Evolutionary conservation across 73 alveolate species (phyloP).

Genomic region (Tetrahymena malaccensis): DNA sequence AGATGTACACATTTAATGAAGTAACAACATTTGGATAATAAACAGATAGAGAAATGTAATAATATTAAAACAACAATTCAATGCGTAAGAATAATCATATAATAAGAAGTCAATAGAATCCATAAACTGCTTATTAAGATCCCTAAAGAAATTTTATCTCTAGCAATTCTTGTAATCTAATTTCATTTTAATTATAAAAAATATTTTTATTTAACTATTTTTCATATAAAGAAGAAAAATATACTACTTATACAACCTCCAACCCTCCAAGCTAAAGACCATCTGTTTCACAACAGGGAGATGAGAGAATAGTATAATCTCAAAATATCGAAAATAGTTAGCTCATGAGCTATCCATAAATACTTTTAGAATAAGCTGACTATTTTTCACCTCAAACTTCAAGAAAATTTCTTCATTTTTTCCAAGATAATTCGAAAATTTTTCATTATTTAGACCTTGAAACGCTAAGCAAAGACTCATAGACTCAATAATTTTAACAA

Average conservation of each 20-base stretch:
- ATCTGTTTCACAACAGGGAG: neutral
- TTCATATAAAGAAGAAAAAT: neutral
- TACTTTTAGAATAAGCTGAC: neutral
- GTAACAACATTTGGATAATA: neutral
- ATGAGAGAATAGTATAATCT: neutral
- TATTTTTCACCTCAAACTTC: neutral
- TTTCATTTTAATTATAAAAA: neutral
- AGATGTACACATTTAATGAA: neutral
- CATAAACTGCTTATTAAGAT: neutral
- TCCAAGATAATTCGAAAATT: neutral
- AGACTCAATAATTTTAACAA: neutral
- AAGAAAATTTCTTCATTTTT: neutral
- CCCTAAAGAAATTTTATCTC: neutral
- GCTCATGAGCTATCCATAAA: neutral
- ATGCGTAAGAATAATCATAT: neutral
- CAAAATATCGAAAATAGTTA: neutral
- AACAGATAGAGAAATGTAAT: neutral
- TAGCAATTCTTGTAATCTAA: neutral
- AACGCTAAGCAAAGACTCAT: neutral
- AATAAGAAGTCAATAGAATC: neutral
- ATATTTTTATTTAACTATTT: no score
- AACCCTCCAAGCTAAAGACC: neutral
- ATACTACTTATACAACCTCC: neutral
- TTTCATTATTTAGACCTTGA: neutral
- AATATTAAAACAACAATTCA: neutral